These are phyloP conservation scores for Hanseniaspora pseudoguilliermondii DNA, from an alignment of 805 yeast genomes.

Conservation along the genomic window DNA sequence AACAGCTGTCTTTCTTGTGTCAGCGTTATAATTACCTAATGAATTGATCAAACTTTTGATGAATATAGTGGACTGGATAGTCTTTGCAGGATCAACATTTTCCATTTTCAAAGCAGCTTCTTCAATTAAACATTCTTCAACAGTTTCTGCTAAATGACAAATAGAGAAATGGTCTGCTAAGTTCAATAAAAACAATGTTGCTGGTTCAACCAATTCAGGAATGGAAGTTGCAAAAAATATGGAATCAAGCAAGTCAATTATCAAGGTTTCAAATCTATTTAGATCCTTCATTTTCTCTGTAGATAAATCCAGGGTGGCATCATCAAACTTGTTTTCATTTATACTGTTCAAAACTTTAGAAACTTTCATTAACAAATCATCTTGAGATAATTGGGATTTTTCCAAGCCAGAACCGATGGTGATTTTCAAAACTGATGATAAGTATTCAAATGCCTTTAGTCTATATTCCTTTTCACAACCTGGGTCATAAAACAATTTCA, in stretches of 20 bases:
- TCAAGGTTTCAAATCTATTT: constrained; percentile 51
- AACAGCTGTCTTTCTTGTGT: constrained; percentile 60
- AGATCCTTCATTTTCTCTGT: constrained; percentile 29
- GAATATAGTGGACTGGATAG: constrained; percentile 55
- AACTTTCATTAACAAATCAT: constrained; percentile 36
- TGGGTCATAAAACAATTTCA: constrained; percentile 59
- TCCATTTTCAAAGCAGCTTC: constrained; percentile 60
- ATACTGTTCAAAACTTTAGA: constrained; percentile 29
- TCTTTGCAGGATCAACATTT: constrained; percentile 66
- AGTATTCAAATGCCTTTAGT: constrained; percentile 61
- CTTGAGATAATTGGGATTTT: constrained; percentile 18
- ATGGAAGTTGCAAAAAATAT: constrained; percentile 66
- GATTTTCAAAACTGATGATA: constrained; percentile 52
- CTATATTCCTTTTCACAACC: constrained; percentile 48
- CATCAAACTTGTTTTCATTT: constrained; percentile 27
- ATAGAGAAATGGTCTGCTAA: constrained; percentile 69
- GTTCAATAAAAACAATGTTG: constrained; percentile 46
- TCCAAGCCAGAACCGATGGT: constrained; percentile 31
- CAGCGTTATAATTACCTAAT: constrained; percentile 58
- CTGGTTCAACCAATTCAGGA: constrained; percentile 58
- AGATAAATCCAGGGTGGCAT: constrained; percentile 17
- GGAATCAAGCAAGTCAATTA: constrained; percentile 52
- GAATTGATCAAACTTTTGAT: constrained; percentile 69
- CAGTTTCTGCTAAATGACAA: constrained; percentile 60
- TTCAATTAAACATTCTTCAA: constrained; percentile 53